These are phyloP conservation scores for barley (Hordeum vulgare) DNA, from an alignment of 176 grass and related monocot species.

Conservation along the genomic window MorexV3_pseudomolecules_assembly NC_058518.1:513039813-513040312, in stretches of 20 bases:
- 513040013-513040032: constrained; percentile 28
- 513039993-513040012: background rate
- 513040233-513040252: background rate
- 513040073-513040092: background rate
- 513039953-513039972: background rate
- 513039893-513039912: background rate
- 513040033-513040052: background rate
- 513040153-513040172: background rate
- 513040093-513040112: background rate
- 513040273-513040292: background rate
- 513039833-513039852: background rate
- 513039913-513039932: background rate
- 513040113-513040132: background rate
- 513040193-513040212: background rate
- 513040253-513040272: background rate
- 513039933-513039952: background rate
- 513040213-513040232: background rate
- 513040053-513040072: fast-evolving
- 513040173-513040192: background rate
- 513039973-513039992: background rate
- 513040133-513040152: background rate
- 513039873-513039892: constrained; percentile 28
- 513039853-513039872: background rate
- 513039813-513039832: background rate
- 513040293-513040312: background rate